Evolutionary conservation across 805 yeast genomes (phyloP), one percentile per base, ranked within the genome.

Genomic region (Metschnikowia corniflorae): DNA sequence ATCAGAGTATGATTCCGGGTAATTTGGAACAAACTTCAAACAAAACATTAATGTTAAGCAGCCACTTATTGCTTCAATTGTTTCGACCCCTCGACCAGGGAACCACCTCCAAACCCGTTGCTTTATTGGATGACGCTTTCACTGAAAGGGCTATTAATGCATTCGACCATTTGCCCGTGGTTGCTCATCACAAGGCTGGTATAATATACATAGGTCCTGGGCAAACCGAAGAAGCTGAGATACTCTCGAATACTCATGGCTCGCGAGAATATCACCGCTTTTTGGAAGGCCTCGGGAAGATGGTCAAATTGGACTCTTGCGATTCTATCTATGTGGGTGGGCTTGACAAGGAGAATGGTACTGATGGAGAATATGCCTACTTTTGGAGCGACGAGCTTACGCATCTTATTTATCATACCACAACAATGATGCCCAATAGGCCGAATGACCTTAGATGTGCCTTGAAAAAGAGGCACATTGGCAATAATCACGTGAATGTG

Each of bases 381-480:
- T 75, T 77, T 33, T 84, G 91, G 87, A 70, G 74, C 33, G 84
- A 82, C 45, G 78, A 81, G 53, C 75, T 76, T 22, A 68, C 78
- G 1, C 95, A 86, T 50, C 60, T 86, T 27, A 73, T 86, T 7
- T 87, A 77, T 57, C 96, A 87, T 55, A 75, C 85, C 7, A 80
- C 88, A 2, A 85, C 95, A 0, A 58, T 87, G 72, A 87, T 87
- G 95, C 87, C 89, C 2, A 65, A 70, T 33, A 48, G 46, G 25
- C 57, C 50, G 3, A 50, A 55, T 12, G 82, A 80, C 45, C 53
- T 57, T 4, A 51, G 53, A 13, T 65, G 59, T 19, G 71, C 79
- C 12, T 54, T 71, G 55, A 87, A 86, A 60, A 87, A 87, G 58
- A 64, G 88, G 37, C 96, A 87, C 55, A 82, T 87, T 44, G 96